phyloP scores from a whole-genome alignment of 768 basidiomycete genomes.

The Suillus plorans region DNA sequence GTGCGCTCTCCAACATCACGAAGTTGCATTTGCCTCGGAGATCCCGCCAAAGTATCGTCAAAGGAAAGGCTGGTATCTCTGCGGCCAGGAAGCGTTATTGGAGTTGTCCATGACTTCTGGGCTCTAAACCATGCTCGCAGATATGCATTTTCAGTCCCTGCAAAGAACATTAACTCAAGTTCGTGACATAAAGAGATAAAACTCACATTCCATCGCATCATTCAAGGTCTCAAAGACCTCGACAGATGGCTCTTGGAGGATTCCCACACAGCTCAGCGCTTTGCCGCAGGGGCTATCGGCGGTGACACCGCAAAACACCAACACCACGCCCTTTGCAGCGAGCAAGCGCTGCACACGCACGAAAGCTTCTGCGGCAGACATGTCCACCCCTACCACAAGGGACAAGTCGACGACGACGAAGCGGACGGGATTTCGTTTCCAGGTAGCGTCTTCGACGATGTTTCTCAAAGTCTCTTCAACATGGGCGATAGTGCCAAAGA shows the following conservation, averaged over 20 bases:
- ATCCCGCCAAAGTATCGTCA: slow-evolving; percentile 45
- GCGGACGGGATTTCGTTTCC: slow-evolving; percentile 74
- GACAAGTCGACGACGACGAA: slow-evolving; percentile 90
- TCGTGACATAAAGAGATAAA: slow-evolving; percentile 3
- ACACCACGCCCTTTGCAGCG: slow-evolving; percentile 67
- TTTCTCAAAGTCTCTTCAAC: slow-evolving; percentile 87
- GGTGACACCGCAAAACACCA: slow-evolving; percentile 86
- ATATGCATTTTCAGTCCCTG: slow-evolving; percentile 94
- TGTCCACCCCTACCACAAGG: slow-evolving; percentile 87
- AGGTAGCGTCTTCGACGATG: slow-evolving; percentile 68
- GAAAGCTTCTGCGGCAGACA: slow-evolving; percentile 94
- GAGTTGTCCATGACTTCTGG: slow-evolving; percentile 52
- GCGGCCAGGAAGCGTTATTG: slow-evolving; percentile 58
- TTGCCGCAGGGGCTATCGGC: slow-evolving; percentile 63
- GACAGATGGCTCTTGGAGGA: slow-evolving; percentile 75
- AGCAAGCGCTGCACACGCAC: slow-evolving; percentile 86
- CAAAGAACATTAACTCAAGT: slow-evolving; percentile 7
- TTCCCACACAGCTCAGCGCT: slow-evolving; percentile 75
- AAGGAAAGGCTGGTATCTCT: slow-evolving; percentile 49
- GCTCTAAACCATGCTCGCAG: slow-evolving; percentile 75
- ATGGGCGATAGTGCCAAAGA: slow-evolving; percentile 89
- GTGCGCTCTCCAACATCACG: slow-evolving; percentile 71
- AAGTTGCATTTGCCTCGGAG: slow-evolving; percentile 68
- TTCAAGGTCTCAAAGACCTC: slow-evolving; percentile 82
- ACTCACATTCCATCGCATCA: slow-evolving; percentile 90